Conservation (phyloP, 345 rosid species). For the Citrus sp. region DNA sequence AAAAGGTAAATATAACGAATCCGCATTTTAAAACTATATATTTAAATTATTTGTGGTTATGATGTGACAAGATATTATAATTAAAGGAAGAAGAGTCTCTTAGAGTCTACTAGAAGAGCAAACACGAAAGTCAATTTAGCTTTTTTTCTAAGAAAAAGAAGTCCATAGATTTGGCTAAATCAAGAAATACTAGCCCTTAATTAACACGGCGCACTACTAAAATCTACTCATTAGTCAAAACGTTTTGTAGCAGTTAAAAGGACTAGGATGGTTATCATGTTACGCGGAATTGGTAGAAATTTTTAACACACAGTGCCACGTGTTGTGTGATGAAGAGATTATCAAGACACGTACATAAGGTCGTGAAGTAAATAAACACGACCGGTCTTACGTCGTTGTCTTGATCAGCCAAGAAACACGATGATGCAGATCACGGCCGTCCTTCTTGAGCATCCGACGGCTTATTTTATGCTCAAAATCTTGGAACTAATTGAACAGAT, state of each 20-base stretch:
- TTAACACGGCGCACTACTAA: neutral
- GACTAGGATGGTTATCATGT: neutral
- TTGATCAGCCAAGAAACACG: too few relatives aligned
- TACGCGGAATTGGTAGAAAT: neutral
- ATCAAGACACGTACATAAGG: too few relatives aligned
- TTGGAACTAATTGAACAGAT: neutral
- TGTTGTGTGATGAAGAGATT: neutral
- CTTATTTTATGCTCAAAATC: neutral
- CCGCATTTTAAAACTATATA: too few relatives aligned
- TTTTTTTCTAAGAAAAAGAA: neutral
- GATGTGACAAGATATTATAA: neutral
- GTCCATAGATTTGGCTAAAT: too few relatives aligned
- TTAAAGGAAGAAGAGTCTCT: neutral
- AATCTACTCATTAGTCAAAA: neutral
- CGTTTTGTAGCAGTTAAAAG: neutral
- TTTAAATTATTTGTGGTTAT: neutral
- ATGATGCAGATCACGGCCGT: neutral
- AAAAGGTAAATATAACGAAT: too few relatives aligned
- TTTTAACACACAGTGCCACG: neutral
- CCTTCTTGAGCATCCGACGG: neutral
- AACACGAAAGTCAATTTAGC: neutral
- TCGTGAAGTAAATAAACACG: too few relatives aligned
- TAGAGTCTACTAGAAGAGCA: neutral
- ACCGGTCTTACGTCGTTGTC: neutral
- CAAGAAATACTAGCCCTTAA: too few relatives aligned